A percentile compares a stretch with the other conserved stretches of the same genome.
phyloP scores from a whole-genome alignment of 805 yeast genomes.

The Tetrapisispora fleetii region DNA sequence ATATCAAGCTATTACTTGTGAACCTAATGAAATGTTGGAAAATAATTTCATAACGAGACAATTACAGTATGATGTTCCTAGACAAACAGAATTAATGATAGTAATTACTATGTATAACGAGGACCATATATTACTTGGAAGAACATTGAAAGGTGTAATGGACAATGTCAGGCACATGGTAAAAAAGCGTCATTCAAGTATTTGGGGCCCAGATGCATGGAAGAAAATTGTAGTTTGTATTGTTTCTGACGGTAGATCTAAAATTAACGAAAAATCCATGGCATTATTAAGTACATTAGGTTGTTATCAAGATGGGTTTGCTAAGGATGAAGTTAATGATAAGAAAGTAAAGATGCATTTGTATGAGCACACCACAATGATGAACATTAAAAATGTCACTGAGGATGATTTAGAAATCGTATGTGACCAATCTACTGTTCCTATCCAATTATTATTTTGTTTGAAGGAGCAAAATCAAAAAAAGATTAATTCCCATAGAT shows the following conservation, averaged over 20 bases:
- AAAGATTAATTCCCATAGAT: slow-evolving; percentile 90
- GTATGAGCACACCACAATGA: slow-evolving; percentile 88
- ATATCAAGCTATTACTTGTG: slow-evolving; percentile 89
- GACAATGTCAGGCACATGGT: slow-evolving; percentile 72
- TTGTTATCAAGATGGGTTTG: slow-evolving; percentile 90
- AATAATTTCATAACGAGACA: slow-evolving; percentile 77
- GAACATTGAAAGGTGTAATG: slow-evolving; percentile 85
- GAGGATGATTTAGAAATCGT: slow-evolving; percentile 53
- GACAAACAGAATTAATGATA: slow-evolving; percentile 77
- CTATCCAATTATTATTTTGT: slow-evolving; percentile 83
- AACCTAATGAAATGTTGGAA: slow-evolving; percentile 58
- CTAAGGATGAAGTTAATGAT: slow-evolving; percentile 81
- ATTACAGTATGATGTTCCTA: slow-evolving; percentile 61
- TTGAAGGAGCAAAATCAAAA: slow-evolving; percentile 80
- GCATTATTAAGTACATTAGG: slow-evolving; percentile 82
- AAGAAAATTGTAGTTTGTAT: slow-evolving; percentile 83
- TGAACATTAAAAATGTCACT: slow-evolving; percentile 63
- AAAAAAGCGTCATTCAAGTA: slow-evolving; percentile 50
- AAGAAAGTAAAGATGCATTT: slow-evolving; percentile 75
- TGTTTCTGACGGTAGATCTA: slow-evolving; percentile 85
- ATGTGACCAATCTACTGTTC: slow-evolving; percentile 44
- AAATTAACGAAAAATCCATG: slow-evolving; percentile 67
- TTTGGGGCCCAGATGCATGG: slow-evolving; percentile 97
- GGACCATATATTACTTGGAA: slow-evolving; percentile 67
- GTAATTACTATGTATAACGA: slow-evolving; percentile 89